Base-by-base conservation (phyloP, 225 moss, liverwort and hornwort genomes). In the Polytrichum formosum region DNA sequence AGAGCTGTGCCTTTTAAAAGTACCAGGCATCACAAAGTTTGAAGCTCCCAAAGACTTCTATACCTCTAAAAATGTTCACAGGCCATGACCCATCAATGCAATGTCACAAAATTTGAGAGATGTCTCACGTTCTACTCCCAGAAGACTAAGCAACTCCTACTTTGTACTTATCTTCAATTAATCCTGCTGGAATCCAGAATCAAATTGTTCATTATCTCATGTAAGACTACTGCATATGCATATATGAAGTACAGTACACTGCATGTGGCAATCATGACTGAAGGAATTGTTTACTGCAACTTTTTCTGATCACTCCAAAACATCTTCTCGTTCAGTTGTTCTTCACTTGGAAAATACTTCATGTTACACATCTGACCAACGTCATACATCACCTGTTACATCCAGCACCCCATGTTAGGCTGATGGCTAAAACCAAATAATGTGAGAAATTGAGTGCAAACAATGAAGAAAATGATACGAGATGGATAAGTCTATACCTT, bases 291-390 rank as follows among this genome's bases (percentile, higher is more conserved):
- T 21, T 87, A 87, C 70, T 79, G 78, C 79, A 81, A 72, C 62
- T 87, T 87, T 55, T 84, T 81, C 72, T 65, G 66, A 61, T 87
- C 84, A 65, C 67, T 78, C 84, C 81, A 81, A 28, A 84, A 77
- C 55, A 20, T 69, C 31, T 84, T 81, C 3, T 79, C 81, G 13
- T 81, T 74, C 30, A 79, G 84, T 18, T 71, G 68, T 27, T 69
- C 53, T 77, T 81, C 78, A 5, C 56, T 65, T 23, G 87, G 83
- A 26, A 85, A 88, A 67, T 93, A 96, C 82, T 93, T 93, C n/a
- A 96, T 71, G 55, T 91, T 77, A 72, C 90, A 90, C 90, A 91
- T 87, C 69, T 90, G 91, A 37, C 93, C 85, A 22, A 96, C 95
- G 74, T 96, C 91, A 67, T 82, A 90, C 23, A 96, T 75, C 61